These are phyloP conservation scores for Trichoderma oligosporum DNA, from an alignment of 2,329 filamentous ascomycete species.

Conservation along the genomic window DNA sequence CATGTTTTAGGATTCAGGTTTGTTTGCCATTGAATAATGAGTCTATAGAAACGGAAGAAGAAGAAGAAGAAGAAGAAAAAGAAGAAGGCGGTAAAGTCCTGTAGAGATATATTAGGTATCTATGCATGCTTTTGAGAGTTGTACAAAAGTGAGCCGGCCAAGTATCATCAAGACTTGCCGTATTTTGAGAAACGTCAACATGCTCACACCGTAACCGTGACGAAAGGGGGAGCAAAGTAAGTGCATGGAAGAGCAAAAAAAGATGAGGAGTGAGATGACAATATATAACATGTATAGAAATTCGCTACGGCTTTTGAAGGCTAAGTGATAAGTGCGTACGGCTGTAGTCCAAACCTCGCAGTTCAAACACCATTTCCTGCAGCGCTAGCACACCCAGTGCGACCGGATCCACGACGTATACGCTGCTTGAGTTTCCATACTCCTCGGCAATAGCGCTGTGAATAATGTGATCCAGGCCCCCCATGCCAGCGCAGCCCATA, in stretches of 20 bases:
- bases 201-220: background rate
- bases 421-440: conserved; percentile 19
- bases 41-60: background rate
- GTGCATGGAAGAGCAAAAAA: background rate
- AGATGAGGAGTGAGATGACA: background rate
- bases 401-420: conserved; percentile 73
- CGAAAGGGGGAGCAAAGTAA: background rate
- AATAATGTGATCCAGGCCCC: conserved; percentile 75
- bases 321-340: too few relatives aligned
- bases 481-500: conserved; percentile 89
- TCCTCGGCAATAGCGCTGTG: conserved; percentile 62
- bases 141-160: background rate
- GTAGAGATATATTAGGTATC: background rate
- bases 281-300: too few relatives aligned
- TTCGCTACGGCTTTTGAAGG: too few relatives aligned
- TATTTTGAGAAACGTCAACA: background rate
- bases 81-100: too few relatives aligned
- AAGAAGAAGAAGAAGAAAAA: background rate
- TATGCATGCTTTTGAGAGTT: conserved; percentile 6
- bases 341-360: conserved; percentile 34
- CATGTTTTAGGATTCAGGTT: background rate
- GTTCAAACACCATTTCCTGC: conserved; percentile 50
- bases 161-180: background rate
- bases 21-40: background rate
- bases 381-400: conserved; percentile 63